Percentiles rank a stretch among this genome's conserved stretches.
Evolutionary conservation across 2,329 filamentous ascomycete species (phyloP).

Genomic region (Stenocarpella maydis): DNA sequence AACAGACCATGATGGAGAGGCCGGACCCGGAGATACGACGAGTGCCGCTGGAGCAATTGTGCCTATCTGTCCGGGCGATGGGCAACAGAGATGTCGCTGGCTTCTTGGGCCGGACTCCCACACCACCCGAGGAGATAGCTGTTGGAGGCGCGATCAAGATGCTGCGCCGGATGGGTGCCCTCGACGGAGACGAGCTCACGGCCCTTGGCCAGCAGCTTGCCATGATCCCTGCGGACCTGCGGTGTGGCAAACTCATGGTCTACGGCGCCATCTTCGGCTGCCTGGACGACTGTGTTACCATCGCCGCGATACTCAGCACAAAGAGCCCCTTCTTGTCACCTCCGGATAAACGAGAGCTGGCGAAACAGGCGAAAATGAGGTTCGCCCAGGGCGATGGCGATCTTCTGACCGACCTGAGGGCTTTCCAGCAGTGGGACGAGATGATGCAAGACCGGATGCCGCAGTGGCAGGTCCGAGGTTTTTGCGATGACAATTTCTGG

Average conservation of each 20-base stretch:
- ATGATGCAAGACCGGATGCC: conserved; percentile 65
- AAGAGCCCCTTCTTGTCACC: conserved; percentile 88
- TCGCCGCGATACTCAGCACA: conserved; percentile 91
- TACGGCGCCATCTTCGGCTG: conserved; percentile 95
- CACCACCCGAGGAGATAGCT: conserved; percentile 84
- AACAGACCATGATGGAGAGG: conserved; percentile 81
- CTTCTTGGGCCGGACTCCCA: conserved; percentile 87
- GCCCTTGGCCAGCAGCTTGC: conserved; percentile 92
- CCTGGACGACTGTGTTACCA: conserved; percentile 85
- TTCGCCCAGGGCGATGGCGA: conserved; percentile 87
- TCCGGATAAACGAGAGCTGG: conserved; percentile 81
- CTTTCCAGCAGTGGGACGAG: conserved; percentile 84
- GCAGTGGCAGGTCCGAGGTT: conserved; percentile 72
- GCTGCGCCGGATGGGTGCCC: conserved; percentile 84
- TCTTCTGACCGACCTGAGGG: conserved; percentile 84
- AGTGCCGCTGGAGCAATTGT: conserved; percentile 93
- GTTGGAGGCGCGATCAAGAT: conserved; percentile 86
- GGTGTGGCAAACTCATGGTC: conserved; percentile 93
- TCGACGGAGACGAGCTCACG: conserved; percentile 86
- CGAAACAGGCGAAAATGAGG: conserved; percentile 75
- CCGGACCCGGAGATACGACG: conserved; percentile 94
- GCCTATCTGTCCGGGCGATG: conserved; percentile 94
- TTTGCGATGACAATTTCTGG: conserved; percentile 88
- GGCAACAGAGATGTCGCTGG: conserved; percentile 81
- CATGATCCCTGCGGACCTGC: conserved; percentile 91